phyloP scores from a whole-genome alignment of 768 basidiomycete genomes.

The Chalciporus pseudorubinellus region DNA sequence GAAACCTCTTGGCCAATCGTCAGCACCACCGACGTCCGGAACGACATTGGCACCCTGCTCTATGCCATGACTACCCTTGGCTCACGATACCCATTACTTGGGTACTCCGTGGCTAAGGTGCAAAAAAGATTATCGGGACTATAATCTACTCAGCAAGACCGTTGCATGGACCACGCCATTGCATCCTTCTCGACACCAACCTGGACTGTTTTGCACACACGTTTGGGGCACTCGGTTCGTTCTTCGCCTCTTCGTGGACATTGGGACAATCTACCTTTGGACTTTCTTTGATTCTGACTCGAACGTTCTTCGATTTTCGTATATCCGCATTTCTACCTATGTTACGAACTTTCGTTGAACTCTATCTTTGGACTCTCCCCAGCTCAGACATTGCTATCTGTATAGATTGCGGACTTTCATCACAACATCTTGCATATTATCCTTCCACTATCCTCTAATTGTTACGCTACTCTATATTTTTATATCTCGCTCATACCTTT shows the following conservation, averaged over 20 bases:
- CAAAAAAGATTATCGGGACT: conserved; percentile 33
- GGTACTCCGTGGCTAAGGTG: conserved; percentile 29
- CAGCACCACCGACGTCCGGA: conserved; percentile 56
- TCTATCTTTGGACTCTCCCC: conserved; percentile 8
- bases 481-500: conserved; percentile 22
- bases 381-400: conserved; percentile 23
- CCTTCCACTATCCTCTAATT: conserved; percentile 20
- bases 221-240: not conserved
- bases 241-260: conserved; percentile 1
- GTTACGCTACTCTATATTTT: conserved; percentile 29
- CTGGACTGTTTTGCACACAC: conserved; percentile 16
- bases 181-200: not conserved
- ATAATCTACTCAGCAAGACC: conserved; percentile 13
- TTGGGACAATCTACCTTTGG: conserved; percentile 5
- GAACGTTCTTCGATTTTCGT: conserved; percentile 10
- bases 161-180: not conserved
- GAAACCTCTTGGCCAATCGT: conserved; percentile 63
- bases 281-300: conserved; percentile 6
- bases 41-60: conserved; percentile 57
- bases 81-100: conserved; percentile 57
- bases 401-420: conserved; percentile 26
- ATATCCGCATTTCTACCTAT: conserved; percentile 19
- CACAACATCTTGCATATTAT: conserved; percentile 12
- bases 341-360: conserved; percentile 26
- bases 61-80: conserved; percentile 64